Evolutionary conservation across 345 rosid species (phyloP), one percentile per base, ranked within the genome.

Genomic region (Eucalyptus camaldulensis): DNA sequence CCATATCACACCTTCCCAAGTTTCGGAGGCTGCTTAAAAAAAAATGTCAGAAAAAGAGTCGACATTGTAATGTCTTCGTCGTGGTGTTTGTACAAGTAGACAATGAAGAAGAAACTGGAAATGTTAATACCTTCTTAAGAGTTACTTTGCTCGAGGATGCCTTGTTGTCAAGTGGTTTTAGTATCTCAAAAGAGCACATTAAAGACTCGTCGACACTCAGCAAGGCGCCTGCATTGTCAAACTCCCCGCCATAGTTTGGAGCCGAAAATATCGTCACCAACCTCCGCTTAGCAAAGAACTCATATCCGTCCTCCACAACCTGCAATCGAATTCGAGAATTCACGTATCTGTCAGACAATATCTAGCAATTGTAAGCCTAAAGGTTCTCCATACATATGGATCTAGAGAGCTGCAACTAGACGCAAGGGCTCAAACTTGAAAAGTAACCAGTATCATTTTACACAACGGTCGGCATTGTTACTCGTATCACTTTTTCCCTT

Each of bases 231-330:
- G 97, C 99, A 91, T 98, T 98, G 91, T 98, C 99, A 89, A 98
- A 98, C 91, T 98, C 99, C 86, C 99, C 99, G 11, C 99, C 99
- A 89, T 98, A 98, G 94, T 98, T 98, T 49, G 99, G 98, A 89
- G 99, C 99, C 11, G 99, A 98, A 93, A 98, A 98, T 88, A 98
- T 96, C 0, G 99, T 98, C 49, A 98, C 99, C 90, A 98, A 92
- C 90, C 94, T 94, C 91, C 99, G 90, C 89, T 94, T 95, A 5
- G 98, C 99, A 33, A 98, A 98, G 88, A 98, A 98, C 92, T 98
- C 99, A 6, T 98, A 98, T n/a, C 99, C 99, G 85, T 98, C 99
- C 91, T 98, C 99, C 91, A 98, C 99, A 89, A 97, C 99, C 99
- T 98, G 94, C 88, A 92, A 90, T 62, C n/a, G 22, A 16, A 86